A percentile compares a stretch with the other conserved stretches of the same genome.
phyloP scores from a whole-genome alignment of 805 yeast genomes.

The Ogataea zsoltii region DNA sequence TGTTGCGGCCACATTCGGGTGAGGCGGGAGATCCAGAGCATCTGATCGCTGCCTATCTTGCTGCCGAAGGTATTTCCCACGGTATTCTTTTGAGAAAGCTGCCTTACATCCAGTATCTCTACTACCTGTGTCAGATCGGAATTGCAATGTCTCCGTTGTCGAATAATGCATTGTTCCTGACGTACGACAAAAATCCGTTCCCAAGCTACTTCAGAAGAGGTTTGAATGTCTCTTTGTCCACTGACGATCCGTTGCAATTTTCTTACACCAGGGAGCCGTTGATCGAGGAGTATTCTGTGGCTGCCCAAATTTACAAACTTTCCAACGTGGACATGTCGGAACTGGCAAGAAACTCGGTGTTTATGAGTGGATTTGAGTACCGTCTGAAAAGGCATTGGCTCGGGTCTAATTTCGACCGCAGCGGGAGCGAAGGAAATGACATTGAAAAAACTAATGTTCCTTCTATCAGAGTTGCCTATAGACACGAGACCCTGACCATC shows the following conservation, averaged over 20 bases:
- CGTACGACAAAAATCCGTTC: conserved; percentile 97
- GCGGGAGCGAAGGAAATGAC: conserved; percentile 80
- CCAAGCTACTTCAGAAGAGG: conserved; percentile 89
- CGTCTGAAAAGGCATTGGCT: conserved; percentile 89
- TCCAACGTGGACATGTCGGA: conserved; percentile 98
- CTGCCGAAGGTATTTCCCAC: conserved; percentile 92
- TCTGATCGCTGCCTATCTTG: conserved; percentile 81
- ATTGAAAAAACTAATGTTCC: conserved; percentile 96
- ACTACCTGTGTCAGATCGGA: conserved; percentile 92
- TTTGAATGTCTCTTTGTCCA: conserved; percentile 87
- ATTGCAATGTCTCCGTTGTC: conserved; percentile 98
- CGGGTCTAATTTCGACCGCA: conserved; percentile 59
- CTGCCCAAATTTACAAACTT: conserved; percentile 94
- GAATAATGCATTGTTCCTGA: conserved; percentile 91
- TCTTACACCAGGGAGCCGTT: conserved; percentile 96
- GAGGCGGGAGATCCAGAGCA: conserved; percentile 99
- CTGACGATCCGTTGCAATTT: conserved; percentile 97
- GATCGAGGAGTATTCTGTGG: conserved; percentile 96
- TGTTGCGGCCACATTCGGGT: conserved; percentile 97
- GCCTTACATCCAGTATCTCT: conserved; percentile 92
- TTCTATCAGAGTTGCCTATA: conserved; percentile 76
- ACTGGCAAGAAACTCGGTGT: conserved; percentile 87
- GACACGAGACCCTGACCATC: conserved; percentile 75
- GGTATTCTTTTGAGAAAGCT: conserved; percentile 92
- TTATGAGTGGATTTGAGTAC: conserved; percentile 92